These are phyloP conservation scores for Auricularia heimuer DNA, from an alignment of 768 basidiomycete species.

Conservation along the genomic window DNA sequence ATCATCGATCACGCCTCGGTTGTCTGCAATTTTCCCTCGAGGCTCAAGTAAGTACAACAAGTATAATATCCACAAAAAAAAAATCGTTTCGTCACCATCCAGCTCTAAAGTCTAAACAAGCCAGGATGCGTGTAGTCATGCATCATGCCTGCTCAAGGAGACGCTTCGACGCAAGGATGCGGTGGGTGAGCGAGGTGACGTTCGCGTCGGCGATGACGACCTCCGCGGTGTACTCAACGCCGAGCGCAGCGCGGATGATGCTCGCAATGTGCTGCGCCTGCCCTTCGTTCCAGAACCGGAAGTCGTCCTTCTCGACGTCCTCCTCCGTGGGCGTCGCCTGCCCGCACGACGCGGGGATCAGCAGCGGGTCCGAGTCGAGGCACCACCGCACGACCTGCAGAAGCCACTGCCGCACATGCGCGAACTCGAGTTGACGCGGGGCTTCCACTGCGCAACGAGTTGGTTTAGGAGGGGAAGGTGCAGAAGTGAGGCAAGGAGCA, in stretches of 20 bases:
- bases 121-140: not conserved
- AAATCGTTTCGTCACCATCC: too few relatives aligned
- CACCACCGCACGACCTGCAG: constrained; percentile 75
- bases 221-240: constrained; percentile 79
- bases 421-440: constrained; percentile 53
- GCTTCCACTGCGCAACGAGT: constrained; percentile 46
- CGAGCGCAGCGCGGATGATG: constrained; percentile 72
- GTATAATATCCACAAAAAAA: too few relatives aligned
- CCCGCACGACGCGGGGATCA: constrained; percentile 46
- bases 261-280: constrained; percentile 85
- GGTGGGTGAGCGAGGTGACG: constrained; percentile 68
- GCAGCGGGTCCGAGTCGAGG: constrained; percentile 74
- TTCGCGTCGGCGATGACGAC: constrained; percentile 94
- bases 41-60: too few relatives aligned
- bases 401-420: constrained; percentile 54
- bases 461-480: not conserved
- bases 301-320: constrained; percentile 76
- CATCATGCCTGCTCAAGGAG: constrained; percentile 19
- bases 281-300: constrained; percentile 82
- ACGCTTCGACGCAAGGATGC: constrained; percentile 71
- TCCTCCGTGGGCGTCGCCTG: constrained; percentile 16
- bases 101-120: too few relatives aligned
- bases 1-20: not conserved
- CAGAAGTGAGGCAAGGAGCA: constrained; percentile 2
- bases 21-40: too few relatives aligned